These are phyloP conservation scores for Miscanthus sacchariflorus DNA, from an alignment of 202 grass and related monocot species.

Conservation along the genomic window DNA sequence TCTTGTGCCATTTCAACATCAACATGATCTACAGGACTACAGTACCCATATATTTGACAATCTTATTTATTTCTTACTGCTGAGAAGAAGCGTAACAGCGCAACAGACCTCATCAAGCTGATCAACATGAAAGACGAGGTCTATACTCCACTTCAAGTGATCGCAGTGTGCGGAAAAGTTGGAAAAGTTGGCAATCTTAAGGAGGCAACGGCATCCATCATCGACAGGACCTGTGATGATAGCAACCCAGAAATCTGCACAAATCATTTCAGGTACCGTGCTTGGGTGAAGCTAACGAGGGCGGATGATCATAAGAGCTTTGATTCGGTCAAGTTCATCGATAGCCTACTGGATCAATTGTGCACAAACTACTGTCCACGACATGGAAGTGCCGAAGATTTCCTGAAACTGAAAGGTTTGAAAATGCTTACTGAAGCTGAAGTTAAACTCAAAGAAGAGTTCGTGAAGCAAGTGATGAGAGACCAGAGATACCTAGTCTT, in stretches of 20 bases:
- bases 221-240: neutral
- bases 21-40: too few relatives aligned
- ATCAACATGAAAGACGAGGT: neutral
- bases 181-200: too few relatives aligned
- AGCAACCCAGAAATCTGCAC: neutral
- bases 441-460: neutral
- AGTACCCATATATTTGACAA: too few relatives aligned
- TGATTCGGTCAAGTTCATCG: neutral
- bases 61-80: neutral
- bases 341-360: neutral
- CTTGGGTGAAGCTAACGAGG: neutral
- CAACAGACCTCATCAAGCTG: neutral
- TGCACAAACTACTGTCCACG: neutral
- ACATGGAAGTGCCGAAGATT: neutral
- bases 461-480: neutral
- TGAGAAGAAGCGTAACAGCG: neutral
- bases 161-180: too few relatives aligned
- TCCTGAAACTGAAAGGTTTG: neutral
- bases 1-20: too few relatives aligned
- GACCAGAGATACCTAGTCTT: neutral
- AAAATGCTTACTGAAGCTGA: neutral
- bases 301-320: too few relatives aligned
- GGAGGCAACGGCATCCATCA: too few relatives aligned
- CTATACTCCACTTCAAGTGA: too few relatives aligned
- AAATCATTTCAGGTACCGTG: neutral